Percentiles rank a stretch among this genome's conserved stretches.
These are phyloP conservation scores for Carex scoparia DNA, from an alignment of 176 grass and related monocot species.

Conservation along the genomic window DNA sequence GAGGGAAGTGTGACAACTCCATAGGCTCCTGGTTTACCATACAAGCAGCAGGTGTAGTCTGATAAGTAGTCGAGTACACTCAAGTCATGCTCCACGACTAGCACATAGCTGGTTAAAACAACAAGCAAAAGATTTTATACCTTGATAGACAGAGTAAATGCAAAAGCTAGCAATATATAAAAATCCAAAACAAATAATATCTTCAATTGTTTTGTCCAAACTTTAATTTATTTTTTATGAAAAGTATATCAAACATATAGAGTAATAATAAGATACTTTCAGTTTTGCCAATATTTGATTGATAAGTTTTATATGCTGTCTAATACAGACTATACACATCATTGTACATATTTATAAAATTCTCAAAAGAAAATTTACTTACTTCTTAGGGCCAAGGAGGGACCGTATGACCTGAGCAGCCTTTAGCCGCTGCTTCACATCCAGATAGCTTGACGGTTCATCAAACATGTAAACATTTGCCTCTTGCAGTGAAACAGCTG, in stretches of 20 bases:
- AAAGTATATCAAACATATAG: too few species aligned
- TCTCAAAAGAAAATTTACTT: slow-evolving; percentile 1
- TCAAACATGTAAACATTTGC: slow-evolving; percentile 89
- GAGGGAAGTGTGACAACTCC: slow-evolving; percentile 75
- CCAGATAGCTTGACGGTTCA: slow-evolving; percentile 82
- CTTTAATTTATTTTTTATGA: too few species aligned
- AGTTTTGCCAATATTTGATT: too few species aligned
- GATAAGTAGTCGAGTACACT: slow-evolving; percentile 89
- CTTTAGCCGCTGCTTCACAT: slow-evolving; percentile 95
- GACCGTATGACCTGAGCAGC: slow-evolving; percentile 74
- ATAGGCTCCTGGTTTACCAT: slow-evolving; percentile 87
- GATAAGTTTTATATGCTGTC: too few species aligned
- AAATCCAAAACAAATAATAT: too few species aligned
- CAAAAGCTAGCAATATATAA: too few species aligned
- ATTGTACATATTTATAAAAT: neutral
- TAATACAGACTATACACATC: neutral
- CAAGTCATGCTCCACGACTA: slow-evolving; percentile 84
- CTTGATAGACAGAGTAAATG: too few species aligned
- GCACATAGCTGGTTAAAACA: slow-evolving; percentile 54
- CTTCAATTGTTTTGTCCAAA: too few species aligned
- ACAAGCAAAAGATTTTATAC: neutral
- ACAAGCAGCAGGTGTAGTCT: slow-evolving; percentile 93
- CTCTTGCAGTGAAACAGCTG: slow-evolving; percentile 75
- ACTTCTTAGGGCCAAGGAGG: slow-evolving; percentile 75
- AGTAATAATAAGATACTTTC: too few species aligned